A percentile compares a stretch with the other conserved stretches of the same genome.
These are phyloP conservation scores for Coemansia furcata DNA, from an alignment of 192 early-diverging fungal species.

Conservation along the genomic window DNA sequence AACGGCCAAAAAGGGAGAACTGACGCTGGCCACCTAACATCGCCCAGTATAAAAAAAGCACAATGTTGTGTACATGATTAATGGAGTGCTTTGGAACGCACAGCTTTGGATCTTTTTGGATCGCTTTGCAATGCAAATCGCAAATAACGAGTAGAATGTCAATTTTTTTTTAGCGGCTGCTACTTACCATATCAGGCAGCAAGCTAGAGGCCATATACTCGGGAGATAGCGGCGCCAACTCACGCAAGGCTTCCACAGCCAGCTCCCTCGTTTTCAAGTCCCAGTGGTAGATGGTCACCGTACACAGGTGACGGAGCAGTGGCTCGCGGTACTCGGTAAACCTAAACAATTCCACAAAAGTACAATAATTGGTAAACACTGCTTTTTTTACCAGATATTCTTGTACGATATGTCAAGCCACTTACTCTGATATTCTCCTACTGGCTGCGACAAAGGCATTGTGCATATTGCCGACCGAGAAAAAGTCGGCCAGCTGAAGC, in stretches of 20 bases:
- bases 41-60: not conserved
- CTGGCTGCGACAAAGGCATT: constrained; percentile 73
- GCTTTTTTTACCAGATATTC: not conserved
- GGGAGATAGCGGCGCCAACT: constrained; percentile 61
- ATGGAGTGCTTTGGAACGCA: not conserved
- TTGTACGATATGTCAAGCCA: constrained; percentile 20
- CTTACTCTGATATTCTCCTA: constrained; percentile 63
- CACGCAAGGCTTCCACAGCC: constrained; percentile 69
- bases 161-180: not conserved
- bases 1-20: constrained; percentile 49
- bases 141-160: not conserved
- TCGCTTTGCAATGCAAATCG: not conserved
- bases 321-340: constrained; percentile 73
- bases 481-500: constrained; percentile 89
- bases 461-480: constrained; percentile 80
- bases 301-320: constrained; percentile 70
- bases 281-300: constrained; percentile 78
- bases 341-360: constrained; percentile 30
- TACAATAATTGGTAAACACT: not conserved
- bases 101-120: not conserved
- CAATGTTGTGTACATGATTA: not conserved
- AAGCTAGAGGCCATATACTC: constrained; percentile 54
- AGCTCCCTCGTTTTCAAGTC: constrained; percentile 77
- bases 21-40: constrained; percentile 27
- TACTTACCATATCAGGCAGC: constrained; percentile 61